Conservation (phyloP, 2,329 filamentous ascomycete genomes). For the Talaromyces sp. region DNA sequence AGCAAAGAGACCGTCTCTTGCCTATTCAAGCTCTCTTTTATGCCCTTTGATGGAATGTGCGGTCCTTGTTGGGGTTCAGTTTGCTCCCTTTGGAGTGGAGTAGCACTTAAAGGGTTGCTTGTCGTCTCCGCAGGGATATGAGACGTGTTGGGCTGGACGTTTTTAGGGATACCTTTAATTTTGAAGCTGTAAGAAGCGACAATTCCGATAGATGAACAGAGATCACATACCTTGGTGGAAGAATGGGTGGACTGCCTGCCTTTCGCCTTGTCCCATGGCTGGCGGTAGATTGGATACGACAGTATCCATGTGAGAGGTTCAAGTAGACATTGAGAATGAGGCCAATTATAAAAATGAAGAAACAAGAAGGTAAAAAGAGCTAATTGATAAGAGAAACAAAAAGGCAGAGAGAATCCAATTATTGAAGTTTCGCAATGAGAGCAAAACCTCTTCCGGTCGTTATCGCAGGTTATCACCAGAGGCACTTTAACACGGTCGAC, state of each 20-base stretch:
- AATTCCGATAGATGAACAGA: neutral
- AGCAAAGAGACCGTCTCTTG: neutral
- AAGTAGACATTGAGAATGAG: neutral
- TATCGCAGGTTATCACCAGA: constrained; percentile 10
- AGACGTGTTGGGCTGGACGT: constrained; percentile 5
- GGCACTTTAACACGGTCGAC: constrained; percentile 7
- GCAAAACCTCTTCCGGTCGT: neutral
- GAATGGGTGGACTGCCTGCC: constrained; percentile 45
- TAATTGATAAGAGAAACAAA: neutral
- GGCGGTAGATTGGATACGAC: constrained; percentile 28
- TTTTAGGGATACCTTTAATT: constrained; percentile 22
- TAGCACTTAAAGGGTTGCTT: neutral
- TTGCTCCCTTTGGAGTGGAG: neutral
- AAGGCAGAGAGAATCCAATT: neutral
- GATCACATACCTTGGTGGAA: constrained; percentile 42
- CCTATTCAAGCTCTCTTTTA: neutral
- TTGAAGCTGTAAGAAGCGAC: neutral
- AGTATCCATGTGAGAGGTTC: constrained; percentile 27
- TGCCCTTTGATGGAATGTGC: neutral
- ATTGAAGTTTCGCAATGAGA: neutral
- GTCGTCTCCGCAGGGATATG: neutral
- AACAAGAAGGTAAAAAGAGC: neutral
- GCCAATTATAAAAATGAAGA: neutral
- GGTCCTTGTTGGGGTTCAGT: neutral
- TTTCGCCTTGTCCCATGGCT: constrained; percentile 44